Evolutionary conservation across 164 flowering plant species (phyloP).

Genomic region (Sedum album): DNA sequence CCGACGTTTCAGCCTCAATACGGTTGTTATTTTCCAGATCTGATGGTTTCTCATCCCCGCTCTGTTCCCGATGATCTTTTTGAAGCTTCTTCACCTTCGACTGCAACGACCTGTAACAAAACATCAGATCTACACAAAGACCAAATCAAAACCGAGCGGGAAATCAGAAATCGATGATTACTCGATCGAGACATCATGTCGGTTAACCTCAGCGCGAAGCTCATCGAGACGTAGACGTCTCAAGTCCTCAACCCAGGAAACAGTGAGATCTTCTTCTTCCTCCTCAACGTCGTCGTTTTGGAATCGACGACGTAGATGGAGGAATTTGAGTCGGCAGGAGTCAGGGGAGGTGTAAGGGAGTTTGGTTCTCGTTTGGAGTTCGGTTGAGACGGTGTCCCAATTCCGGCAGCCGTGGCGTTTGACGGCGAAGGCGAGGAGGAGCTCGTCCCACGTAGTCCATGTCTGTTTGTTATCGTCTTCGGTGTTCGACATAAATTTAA

Average conservation of each 20-base stretch:
- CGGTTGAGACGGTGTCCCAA: slow-evolving; percentile 78
- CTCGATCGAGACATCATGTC: slow-evolving; percentile 76
- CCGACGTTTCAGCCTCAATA: background rate
- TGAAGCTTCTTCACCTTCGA: slow-evolving; percentile 59
- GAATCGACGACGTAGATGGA: slow-evolving; percentile 61
- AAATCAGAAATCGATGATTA: slow-evolving; percentile 21
- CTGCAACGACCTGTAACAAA: slow-evolving; percentile 60
- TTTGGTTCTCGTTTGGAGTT: slow-evolving; percentile 42
- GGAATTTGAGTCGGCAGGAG: slow-evolving; percentile 43
- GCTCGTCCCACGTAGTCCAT: slow-evolving; percentile 94
- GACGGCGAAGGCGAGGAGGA: slow-evolving; percentile 80
- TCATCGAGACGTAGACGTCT: slow-evolving; percentile 66
- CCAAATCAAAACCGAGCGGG: background rate
- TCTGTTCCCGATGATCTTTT: slow-evolving; percentile 53
- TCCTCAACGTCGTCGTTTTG: background rate
- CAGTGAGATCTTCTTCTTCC: slow-evolving; percentile 7
- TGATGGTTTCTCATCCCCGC: slow-evolving; percentile 23
- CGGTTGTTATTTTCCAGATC: slow-evolving; percentile 36
- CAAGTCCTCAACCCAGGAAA: slow-evolving; percentile 73
- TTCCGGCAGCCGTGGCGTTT: slow-evolving; percentile 57
- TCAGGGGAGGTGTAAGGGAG: slow-evolving; percentile 36
- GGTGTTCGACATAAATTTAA: slow-evolving; percentile 4
- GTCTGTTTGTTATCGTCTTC: slow-evolving; percentile 9
- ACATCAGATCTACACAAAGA: background rate
- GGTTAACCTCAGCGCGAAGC: slow-evolving; percentile 57